A percentile compares a stretch with the other conserved stretches of the same genome.
Conservation (phyloP, 225 moss, liverwort and hornwort genomes). For the Physcomitrellopsis africana region DNA sequence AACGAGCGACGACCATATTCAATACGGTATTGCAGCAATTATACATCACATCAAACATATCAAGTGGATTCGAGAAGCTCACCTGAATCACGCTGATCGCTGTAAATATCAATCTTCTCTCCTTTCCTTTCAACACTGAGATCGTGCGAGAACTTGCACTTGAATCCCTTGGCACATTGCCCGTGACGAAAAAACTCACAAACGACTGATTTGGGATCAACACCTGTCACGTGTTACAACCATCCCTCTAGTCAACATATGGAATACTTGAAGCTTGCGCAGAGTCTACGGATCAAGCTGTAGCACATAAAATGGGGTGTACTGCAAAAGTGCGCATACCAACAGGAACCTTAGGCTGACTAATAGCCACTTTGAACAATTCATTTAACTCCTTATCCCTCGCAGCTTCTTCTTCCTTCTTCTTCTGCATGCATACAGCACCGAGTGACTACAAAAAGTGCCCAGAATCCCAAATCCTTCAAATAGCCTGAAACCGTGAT, state of each 20-base stretch:
- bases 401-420: slow-evolving; percentile 85
- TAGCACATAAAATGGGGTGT: background rate
- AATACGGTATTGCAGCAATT: background rate
- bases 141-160: slow-evolving; percentile 99
- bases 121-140: slow-evolving; percentile 96
- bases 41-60: background rate
- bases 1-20: background rate
- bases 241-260: background rate
- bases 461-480: background rate
- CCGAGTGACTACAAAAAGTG: background rate
- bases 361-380: slow-evolving; percentile 80
- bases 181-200: slow-evolving; percentile 97
- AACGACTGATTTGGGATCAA: slow-evolving; percentile 96
- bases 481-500: background rate
- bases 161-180: slow-evolving; percentile 95
- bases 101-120: slow-evolving; percentile 99
- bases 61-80: slow-evolving; percentile 6
- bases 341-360: slow-evolving; percentile 76
- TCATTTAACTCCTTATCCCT: slow-evolving; percentile 78
- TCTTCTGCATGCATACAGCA: slow-evolving; percentile 61
- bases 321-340: slow-evolving; percentile 40
- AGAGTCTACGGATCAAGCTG: background rate
- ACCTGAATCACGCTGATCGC: slow-evolving; percentile 86
- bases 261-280: background rate
- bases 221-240: slow-evolving; percentile 57